Base-by-base conservation (phyloP, 345 rosid species). In the Turnera subulata region DNA sequence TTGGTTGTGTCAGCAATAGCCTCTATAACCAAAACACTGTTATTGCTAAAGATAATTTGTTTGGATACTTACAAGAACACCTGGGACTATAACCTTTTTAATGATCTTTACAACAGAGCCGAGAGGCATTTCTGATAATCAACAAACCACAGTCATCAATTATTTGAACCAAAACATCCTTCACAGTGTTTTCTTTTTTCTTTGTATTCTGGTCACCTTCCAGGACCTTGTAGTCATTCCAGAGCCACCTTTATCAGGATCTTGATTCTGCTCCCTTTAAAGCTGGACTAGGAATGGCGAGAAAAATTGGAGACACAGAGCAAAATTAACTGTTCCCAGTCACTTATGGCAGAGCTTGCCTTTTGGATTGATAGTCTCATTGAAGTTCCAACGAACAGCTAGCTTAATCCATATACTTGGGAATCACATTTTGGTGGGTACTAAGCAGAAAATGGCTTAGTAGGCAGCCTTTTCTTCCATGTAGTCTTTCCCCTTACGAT, bases 401-500 rank as follows among this genome's bases (percentile, higher is more conserved):
- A 21, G 11, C 12, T 20, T 20, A 12, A n/a, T 46, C 13, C 5
- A 20, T 13, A 13, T 20, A 17, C 26, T 13, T 22, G 29, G 20
- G 15, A 8, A 12, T 26, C 38, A 8, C 12, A 11, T 24, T 17
- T 15, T 21, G 1, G 9, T 20, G 46, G 6, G 18, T 62, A 16
- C 55, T 66, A 53, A 33, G 50, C 20, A 19, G 75, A 47, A 55
- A 74, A 72, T 6, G 71, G 67, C 54, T 61, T 11, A 10, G 56
- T 38, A 12, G 68, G 17, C 32, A 48, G 52, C 70, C 63, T 84
- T 56, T 59, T 73, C 70, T 73, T 80, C 86, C 92, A 82, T 37
- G 42, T 55, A 11, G 92, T 82, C 56, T 75, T 78, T 23, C 86
- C 88, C 64, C 86, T 71, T 5, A 80, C 83, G 23, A 82, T 80